Percentiles rank a stretch among this genome's conserved stretches.
Conservation (phyloP, 192 early-diverging fungal genomes). For the Coemansia sp. region DNA sequence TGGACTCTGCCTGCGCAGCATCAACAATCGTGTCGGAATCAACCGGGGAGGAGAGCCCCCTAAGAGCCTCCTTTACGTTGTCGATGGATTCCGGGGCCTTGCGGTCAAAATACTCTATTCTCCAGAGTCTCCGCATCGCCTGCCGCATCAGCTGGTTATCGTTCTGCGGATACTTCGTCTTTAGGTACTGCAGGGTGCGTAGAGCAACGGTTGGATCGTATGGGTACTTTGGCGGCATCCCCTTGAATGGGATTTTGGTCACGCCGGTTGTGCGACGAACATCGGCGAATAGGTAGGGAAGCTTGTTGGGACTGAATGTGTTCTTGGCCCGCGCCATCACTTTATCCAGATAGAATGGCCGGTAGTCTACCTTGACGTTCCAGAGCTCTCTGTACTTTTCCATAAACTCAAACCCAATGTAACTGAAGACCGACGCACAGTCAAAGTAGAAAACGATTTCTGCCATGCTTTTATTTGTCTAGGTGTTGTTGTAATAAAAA, state of each 20-base stretch:
- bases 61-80: conserved; percentile 31
- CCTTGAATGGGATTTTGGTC: conserved; percentile 45
- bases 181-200: conserved; percentile 40
- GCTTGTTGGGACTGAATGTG: conserved; percentile 39
- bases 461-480: background rate
- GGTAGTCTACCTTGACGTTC: conserved; percentile 44
- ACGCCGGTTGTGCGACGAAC: conserved; percentile 31
- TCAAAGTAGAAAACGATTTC: conserved; percentile 49
- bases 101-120: conserved; percentile 33
- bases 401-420: conserved; percentile 55
- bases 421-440: conserved; percentile 41
- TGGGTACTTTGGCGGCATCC: conserved; percentile 31
- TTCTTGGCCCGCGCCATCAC: conserved; percentile 42
- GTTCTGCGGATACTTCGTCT: conserved; percentile 18
- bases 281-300: conserved; percentile 35
- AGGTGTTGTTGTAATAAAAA: background rate
- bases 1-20: conserved; percentile 6
- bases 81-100: conserved; percentile 24
- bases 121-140: conserved; percentile 45
- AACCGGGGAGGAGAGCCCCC: background rate
- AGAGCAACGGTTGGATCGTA: conserved; percentile 33
- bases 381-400: conserved; percentile 40
- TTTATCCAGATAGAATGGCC: conserved; percentile 28
- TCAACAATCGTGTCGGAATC: conserved; percentile 22
- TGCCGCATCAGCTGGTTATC: conserved; percentile 7